Evolutionary conservation across 78 protist species (phyloP).

Genomic region (Cavenderia fasciculata): DNA sequence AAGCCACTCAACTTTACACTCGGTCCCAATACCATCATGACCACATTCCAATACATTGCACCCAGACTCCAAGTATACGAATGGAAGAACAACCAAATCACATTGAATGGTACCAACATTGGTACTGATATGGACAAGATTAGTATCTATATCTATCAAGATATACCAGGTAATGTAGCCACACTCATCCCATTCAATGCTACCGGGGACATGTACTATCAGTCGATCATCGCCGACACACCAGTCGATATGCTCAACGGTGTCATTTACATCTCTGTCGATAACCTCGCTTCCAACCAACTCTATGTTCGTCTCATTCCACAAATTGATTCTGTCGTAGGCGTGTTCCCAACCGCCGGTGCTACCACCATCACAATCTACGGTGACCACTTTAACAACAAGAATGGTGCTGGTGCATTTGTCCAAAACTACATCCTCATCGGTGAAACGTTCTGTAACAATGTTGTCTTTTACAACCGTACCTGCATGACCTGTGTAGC

Average conservation of each 20-base stretch:
- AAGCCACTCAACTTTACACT: not conserved
- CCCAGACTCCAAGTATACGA: not conserved
- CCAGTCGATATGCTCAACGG: not conserved
- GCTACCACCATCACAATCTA: conserved; percentile 4
- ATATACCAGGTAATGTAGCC: not conserved
- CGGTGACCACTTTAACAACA: not conserved
- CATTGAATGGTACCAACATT: not conserved
- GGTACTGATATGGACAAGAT: not conserved
- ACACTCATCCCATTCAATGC: not conserved
- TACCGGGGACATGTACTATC: not conserved
- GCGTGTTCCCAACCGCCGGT: conserved; percentile 5
- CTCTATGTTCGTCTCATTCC: not conserved
- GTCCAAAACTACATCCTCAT: not conserved
- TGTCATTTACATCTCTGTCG: not conserved
- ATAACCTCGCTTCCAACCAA: not conserved
- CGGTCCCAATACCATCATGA: not conserved
- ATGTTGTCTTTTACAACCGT: too few species aligned
- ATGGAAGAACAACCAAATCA: not conserved
- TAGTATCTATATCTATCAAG: not conserved
- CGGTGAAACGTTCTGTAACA: not conserved
- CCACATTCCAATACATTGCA: not conserved
- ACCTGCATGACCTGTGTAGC: not conserved
- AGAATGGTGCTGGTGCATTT: not conserved
- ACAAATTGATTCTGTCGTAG: not conserved
- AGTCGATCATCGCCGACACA: not conserved